These are phyloP conservation scores for Citrus trifoliata DNA, from an alignment of 345 rosid genomes.

Conservation along the genomic window DNA sequence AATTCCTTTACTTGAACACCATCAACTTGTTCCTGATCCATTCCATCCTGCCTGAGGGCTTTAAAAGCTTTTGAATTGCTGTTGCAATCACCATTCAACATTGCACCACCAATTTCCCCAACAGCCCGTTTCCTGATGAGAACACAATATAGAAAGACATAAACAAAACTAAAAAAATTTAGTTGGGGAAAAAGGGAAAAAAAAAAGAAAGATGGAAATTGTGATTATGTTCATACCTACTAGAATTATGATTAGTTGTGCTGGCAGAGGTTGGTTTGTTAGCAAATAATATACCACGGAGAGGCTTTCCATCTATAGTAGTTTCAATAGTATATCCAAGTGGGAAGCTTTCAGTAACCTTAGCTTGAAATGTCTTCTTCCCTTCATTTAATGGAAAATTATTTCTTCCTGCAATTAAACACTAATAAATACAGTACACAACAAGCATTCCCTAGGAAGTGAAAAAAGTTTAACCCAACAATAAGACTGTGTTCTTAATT, in stretches of 20 bases:
- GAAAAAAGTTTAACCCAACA: background rate
- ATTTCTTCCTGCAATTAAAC: conserved; percentile 51
- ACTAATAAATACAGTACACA: background rate
- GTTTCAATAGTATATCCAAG: conserved; percentile 86
- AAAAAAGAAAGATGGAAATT: conserved; percentile 5
- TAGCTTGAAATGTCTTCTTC: conserved; percentile 81
- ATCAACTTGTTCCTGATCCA: conserved; percentile 28
- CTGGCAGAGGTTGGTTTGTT: conserved; percentile 48
- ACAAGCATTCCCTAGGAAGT: background rate
- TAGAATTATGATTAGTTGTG: conserved; percentile 29
- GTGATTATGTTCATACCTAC: conserved; percentile 38
- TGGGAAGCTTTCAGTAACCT: conserved; percentile 64
- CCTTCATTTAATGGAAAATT: conserved; percentile 45
- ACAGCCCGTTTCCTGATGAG: conserved; percentile 51
- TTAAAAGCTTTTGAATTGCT: conserved; percentile 32
- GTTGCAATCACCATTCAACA: conserved; percentile 47
- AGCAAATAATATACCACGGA: conserved; percentile 78
- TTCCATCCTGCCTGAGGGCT: conserved; percentile 23
- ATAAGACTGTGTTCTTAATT: background rate
- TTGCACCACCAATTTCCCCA: conserved; percentile 29
- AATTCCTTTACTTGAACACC: conserved; percentile 26
- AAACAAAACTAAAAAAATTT: conserved; percentile 4
- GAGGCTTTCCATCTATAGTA: conserved; percentile 75
- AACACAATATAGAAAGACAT: conserved; percentile 7
- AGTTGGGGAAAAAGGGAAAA: background rate